A percentile compares a stretch with the other conserved stretches of the same genome.
These are phyloP conservation scores for Trichaptum fuscoviolaceum DNA, from an alignment of 768 basidiomycete genomes.

Conservation along the genomic window DNA sequence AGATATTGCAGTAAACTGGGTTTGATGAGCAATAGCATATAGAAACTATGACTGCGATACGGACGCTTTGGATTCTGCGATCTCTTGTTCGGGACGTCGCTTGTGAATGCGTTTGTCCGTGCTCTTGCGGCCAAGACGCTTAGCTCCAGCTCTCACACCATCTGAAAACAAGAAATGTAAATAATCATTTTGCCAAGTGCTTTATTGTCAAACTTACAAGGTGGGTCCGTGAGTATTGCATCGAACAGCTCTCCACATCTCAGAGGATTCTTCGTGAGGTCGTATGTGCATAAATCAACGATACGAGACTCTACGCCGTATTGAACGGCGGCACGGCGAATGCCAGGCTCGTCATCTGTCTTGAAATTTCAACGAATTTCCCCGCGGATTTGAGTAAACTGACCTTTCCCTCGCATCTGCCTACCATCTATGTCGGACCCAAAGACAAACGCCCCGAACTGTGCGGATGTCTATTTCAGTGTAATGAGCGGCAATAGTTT, in stretches of 20 bases:
- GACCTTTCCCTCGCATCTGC: slow-evolving; percentile 93
- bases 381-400: slow-evolving; percentile 9
- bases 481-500: slow-evolving; percentile 1
- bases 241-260: slow-evolving; percentile 87
- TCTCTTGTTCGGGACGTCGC: slow-evolving; percentile 9
- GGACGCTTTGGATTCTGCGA: slow-evolving; percentile 11
- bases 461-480: slow-evolving; percentile 61
- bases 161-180: slow-evolving; percentile 39
- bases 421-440: slow-evolving; percentile 97
- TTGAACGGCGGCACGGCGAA: slow-evolving; percentile 75
- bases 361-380: slow-evolving; percentile 7
- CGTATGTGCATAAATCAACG: slow-evolving; percentile 85
- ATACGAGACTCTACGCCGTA: slow-evolving; percentile 74
- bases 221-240: slow-evolving; percentile 91
- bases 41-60: not conserved
- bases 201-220: too few relatives aligned
- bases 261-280: slow-evolving; percentile 88
- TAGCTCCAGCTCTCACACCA: slow-evolving; percentile 87
- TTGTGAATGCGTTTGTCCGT: slow-evolving; percentile 29
- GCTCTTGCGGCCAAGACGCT: slow-evolving; percentile 69
- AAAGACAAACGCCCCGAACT: slow-evolving; percentile 82
- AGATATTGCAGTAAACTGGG: slow-evolving; percentile 52
- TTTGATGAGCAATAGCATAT: not conserved
- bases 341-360: slow-evolving; percentile 51
- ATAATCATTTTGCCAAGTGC: too few relatives aligned